These are phyloP conservation scores for Colletotrichum shisoi DNA, from an alignment of 2,329 filamentous ascomycete species.

Conservation along the genomic window DNA sequence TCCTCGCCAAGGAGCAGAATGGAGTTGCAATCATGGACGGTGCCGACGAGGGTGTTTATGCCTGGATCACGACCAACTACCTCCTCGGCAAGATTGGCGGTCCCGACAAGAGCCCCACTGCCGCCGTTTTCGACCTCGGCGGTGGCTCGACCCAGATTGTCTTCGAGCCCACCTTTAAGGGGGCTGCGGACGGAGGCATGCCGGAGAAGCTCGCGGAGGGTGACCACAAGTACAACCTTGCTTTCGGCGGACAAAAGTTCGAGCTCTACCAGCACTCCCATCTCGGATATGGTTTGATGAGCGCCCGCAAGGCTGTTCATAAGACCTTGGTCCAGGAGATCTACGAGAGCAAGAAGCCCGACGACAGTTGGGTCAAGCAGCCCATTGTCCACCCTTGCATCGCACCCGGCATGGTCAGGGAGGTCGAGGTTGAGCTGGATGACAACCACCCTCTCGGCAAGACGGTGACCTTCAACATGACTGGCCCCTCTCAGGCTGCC, in stretches of 20 bases:
- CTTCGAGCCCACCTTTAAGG: slow-evolving; percentile 92
- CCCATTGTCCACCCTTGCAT: slow-evolving; percentile 87
- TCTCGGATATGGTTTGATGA: slow-evolving; percentile 95
- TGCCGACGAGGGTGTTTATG: slow-evolving; percentile 95
- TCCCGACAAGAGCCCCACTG: slow-evolving; percentile 87
- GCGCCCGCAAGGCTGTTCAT: slow-evolving; percentile 88
- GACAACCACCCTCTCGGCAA: slow-evolving; percentile 71
- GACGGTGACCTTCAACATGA: slow-evolving; percentile 80
- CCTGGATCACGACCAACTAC: slow-evolving; percentile 99
- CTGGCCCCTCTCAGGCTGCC: slow-evolving; percentile 76
- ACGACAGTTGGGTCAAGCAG: slow-evolving; percentile 72
- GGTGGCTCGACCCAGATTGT: slow-evolving; percentile 98
- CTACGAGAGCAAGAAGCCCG: slow-evolving; percentile 67
- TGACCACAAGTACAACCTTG: slow-evolving; percentile 93
- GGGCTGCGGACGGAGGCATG: slow-evolving; percentile 75
- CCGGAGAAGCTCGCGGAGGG: slow-evolving; percentile 85
- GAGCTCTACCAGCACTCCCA: slow-evolving; percentile 98
- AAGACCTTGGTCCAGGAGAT: slow-evolving; percentile 75
- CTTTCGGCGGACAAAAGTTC: slow-evolving; percentile 90
- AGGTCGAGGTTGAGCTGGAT: slow-evolving; percentile 75
- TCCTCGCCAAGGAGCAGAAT: slow-evolving; percentile 82
- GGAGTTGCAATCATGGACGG: slow-evolving; percentile 98
- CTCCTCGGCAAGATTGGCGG: slow-evolving; percentile 96
- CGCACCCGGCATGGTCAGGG: slow-evolving; percentile 76
- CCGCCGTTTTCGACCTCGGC: slow-evolving; percentile 93